phyloP scores from a whole-genome alignment of 2,329 filamentous ascomycete genomes.

The Venturia aucupariae region DNA sequence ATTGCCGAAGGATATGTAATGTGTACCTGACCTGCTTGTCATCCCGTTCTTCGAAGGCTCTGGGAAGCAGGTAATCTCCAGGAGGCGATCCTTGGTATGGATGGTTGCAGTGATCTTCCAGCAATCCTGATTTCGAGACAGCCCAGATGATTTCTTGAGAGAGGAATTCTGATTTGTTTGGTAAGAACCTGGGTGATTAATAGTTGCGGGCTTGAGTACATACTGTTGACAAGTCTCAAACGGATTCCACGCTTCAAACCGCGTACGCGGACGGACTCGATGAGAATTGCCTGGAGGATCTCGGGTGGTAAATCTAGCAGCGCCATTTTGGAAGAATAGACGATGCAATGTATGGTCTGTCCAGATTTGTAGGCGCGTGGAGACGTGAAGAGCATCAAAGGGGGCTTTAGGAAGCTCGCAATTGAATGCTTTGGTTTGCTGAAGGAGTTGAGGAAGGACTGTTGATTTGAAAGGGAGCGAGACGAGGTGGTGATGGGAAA shows the following conservation, averaged over 20 bases:
- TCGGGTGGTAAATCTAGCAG: conserved; percentile 11
- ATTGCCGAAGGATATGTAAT: not conserved
- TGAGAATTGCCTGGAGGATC: conserved; percentile 6
- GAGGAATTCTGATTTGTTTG: not conserved
- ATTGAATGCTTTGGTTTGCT: no score
- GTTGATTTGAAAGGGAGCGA: no score
- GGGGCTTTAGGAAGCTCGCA: no score
- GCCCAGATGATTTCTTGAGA: conserved; percentile 5
- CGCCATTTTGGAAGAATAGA: not conserved
- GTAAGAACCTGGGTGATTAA: not conserved
- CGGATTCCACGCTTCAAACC: conserved; percentile 4
- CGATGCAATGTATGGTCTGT: no score
- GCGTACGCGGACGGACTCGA: not conserved
- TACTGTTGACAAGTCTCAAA: conserved; percentile 10
- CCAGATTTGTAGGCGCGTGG: no score
- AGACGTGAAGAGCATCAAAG: no score
- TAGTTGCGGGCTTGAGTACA: not conserved
- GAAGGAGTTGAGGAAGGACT: no score
- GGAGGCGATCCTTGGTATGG: conserved; percentile 1
- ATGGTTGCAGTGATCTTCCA: not conserved
- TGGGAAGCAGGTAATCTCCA: not conserved
- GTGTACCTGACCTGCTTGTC: not conserved
- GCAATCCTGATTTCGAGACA: not conserved
- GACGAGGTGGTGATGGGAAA: no score
- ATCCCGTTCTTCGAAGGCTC: not conserved